These are phyloP conservation scores for Trifolium subterraneum DNA, from an alignment of 306 rosid species.

Conservation along the genomic window DNA sequence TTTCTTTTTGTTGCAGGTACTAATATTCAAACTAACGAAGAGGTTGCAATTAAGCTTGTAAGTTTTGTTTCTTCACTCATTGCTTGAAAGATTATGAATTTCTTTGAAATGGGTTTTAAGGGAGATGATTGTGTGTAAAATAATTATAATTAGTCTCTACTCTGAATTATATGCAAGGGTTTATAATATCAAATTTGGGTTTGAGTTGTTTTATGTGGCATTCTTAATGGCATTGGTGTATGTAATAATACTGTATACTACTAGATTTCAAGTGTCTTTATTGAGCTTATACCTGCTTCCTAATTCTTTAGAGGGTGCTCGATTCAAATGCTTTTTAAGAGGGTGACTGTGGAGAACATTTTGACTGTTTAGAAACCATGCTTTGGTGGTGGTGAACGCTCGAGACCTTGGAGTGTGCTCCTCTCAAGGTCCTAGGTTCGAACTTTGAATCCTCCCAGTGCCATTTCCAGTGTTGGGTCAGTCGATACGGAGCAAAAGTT, in stretches of 20 bases:
- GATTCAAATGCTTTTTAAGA: neutral
- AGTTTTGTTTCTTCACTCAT: conserved; percentile 48
- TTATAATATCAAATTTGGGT: neutral
- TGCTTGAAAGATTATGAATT: neutral
- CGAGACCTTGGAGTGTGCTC: too few species aligned
- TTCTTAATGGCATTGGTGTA: conserved; percentile 21
- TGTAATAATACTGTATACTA: conserved; percentile 10
- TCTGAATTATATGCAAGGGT: conserved; percentile 30
- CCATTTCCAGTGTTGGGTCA: too few species aligned
- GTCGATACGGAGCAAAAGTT: too few species aligned
- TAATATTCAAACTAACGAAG: conserved; percentile 91
- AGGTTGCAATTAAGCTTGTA: conserved; percentile 97
- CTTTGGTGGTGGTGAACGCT: too few species aligned
- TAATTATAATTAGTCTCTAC: neutral
- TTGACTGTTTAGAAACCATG: neutral
- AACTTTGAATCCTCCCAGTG: too few species aligned
- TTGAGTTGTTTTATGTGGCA: conserved; percentile 2
- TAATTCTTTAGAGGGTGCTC: neutral
- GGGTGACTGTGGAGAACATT: conserved; percentile 10
- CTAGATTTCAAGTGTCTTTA: conserved; percentile 4
- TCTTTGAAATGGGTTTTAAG: conserved; percentile 29
- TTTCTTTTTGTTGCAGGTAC: conserved; percentile 65
- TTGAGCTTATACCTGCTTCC: conserved; percentile 28
- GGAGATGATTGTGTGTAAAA: conserved; percentile 9
- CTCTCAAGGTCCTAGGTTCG: too few species aligned